Conservation (phyloP, 257 asterid genomes). For the Solanum sejunctum region DNA sequence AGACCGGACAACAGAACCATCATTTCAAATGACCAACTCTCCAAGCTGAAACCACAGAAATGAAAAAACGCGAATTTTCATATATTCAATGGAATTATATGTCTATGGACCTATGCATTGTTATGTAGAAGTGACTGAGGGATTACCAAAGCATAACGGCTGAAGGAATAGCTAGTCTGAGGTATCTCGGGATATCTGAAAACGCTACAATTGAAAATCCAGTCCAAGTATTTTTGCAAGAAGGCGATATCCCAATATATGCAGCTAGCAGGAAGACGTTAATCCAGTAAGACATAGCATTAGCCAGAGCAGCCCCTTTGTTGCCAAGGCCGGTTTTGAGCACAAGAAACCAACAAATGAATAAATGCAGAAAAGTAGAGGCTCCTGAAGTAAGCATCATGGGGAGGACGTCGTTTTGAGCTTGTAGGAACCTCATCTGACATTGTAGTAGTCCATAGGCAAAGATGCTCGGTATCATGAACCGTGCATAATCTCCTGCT, state of each 20-base stretch:
- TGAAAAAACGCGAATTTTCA: not conserved
- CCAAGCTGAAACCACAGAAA: constrained; percentile 31
- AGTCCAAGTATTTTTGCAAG: constrained; percentile 44
- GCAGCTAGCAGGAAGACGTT: constrained; percentile 15
- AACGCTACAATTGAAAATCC: constrained; percentile 43
- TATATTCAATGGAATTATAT: not conserved
- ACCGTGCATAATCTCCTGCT: constrained; percentile 40
- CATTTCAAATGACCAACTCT: constrained; percentile 65
- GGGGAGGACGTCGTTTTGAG: constrained; percentile 9
- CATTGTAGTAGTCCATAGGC: constrained; percentile 60
- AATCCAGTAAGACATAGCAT: constrained; percentile 54
- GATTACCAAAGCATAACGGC: constrained; percentile 58
- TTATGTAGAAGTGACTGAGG: not conserved
- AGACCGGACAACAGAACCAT: constrained; percentile 71
- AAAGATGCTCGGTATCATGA: constrained; percentile 52
- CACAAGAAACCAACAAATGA: constrained; percentile 49
- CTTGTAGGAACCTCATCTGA: constrained; percentile 44
- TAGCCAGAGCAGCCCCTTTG: constrained; percentile 67
- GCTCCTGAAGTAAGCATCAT: constrained; percentile 55
- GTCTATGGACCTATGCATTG: not conserved
- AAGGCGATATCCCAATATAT: constrained; percentile 35
- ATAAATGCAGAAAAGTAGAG: constrained; percentile 36
- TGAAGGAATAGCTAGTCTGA: constrained; percentile 59
- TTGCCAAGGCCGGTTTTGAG: constrained; percentile 44
- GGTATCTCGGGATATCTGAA: constrained; percentile 30